phyloP scores from a whole-genome alignment of 176 grass and related monocot genomes.

The Secale cereale region DNA sequence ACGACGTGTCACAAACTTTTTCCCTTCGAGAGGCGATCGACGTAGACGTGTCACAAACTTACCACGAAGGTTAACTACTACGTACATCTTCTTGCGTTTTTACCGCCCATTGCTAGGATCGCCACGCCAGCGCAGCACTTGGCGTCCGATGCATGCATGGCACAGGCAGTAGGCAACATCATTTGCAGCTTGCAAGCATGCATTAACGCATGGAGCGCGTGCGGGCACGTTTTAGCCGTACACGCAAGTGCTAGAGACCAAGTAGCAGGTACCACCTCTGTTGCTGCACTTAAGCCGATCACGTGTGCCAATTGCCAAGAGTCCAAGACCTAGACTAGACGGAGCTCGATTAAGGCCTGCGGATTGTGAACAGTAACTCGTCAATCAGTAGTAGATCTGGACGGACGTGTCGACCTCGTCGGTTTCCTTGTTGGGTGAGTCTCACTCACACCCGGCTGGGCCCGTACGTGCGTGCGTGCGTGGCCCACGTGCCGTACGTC shows the following conservation, averaged over 20 bases:
- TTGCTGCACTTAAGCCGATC: background rate
- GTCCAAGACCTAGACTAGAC: no score
- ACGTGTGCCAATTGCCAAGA: background rate
- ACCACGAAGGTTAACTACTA: background rate
- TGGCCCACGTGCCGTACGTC: constrained; percentile 2
- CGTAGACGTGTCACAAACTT: background rate
- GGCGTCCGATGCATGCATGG: no score
- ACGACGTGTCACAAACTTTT: no score
- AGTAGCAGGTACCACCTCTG: no score
- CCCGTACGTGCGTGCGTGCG: background rate
- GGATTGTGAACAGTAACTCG: background rate
- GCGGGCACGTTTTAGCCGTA: background rate
- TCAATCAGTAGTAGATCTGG: background rate
- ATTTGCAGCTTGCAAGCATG: background rate
- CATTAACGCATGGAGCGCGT: background rate
- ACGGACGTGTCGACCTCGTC: background rate
- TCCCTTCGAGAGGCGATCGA: no score
- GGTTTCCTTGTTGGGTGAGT: background rate
- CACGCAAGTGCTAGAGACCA: background rate
- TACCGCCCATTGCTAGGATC: no score
- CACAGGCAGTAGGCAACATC: background rate
- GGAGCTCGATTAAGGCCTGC: background rate
- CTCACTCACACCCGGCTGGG: no score
- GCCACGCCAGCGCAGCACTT: no score
- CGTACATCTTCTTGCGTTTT: no score